These are phyloP conservation scores for Gremmenia infestans DNA, from an alignment of 2,329 filamentous ascomycete genomes.

Conservation along the genomic window DNA sequence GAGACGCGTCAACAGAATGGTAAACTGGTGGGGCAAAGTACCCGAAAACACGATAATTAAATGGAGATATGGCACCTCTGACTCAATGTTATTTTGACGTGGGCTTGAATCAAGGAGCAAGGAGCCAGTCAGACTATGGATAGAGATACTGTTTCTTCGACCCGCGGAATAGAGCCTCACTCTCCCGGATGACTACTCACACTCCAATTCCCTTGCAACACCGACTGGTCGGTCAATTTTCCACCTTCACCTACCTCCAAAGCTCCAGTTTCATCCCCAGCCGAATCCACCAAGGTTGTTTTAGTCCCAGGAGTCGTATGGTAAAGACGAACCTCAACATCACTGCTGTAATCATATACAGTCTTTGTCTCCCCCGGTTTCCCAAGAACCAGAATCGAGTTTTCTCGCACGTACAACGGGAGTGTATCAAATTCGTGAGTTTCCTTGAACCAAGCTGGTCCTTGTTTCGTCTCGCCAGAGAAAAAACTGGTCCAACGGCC, in stretches of 20 bases:
- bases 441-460: slow-evolving; percentile 42
- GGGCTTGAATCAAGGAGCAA: too few species aligned
- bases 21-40: too few species aligned
- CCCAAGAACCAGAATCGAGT: slow-evolving; percentile 30
- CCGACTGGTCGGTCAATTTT: slow-evolving; percentile 35
- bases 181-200: slow-evolving; percentile 3
- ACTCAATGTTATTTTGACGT: too few species aligned
- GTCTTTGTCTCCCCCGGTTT: slow-evolving; percentile 25
- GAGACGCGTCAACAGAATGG: too few species aligned
- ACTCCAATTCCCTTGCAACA: slow-evolving; percentile 36
- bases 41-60: too few species aligned
- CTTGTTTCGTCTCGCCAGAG: slow-evolving; percentile 36
- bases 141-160: too few species aligned
- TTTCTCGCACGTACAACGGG: slow-evolving; percentile 41
- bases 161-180: background rate
- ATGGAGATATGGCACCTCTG: too few species aligned
- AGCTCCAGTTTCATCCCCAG: slow-evolving; percentile 38
- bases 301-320: slow-evolving; percentile 38
- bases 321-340: slow-evolving; percentile 43
- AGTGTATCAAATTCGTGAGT: slow-evolving; percentile 43
- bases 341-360: slow-evolving; percentile 28
- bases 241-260: slow-evolving; percentile 38
- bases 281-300: slow-evolving; percentile 38
- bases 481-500: slow-evolving; percentile 47
- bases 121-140: too few species aligned